Evolutionary conservation across 2,329 filamentous ascomycete species (phyloP).

Genomic region (Epichloe baconii): DNA sequence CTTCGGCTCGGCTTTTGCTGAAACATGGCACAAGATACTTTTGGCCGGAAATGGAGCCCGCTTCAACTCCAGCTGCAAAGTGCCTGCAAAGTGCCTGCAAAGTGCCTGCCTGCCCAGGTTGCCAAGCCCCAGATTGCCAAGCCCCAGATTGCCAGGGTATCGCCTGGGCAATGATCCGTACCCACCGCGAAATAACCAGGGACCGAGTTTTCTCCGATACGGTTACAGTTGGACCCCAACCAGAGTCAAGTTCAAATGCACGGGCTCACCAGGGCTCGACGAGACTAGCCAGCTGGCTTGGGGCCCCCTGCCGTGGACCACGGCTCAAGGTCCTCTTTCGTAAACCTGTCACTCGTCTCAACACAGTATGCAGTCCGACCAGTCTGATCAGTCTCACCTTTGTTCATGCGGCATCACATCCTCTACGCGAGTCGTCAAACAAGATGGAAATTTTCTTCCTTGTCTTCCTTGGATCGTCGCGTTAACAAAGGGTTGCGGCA

Average conservation of each 20-base stretch:
- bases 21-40: too few relatives aligned
- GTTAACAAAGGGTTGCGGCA: not conserved
- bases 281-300: not conserved
- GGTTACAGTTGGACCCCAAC: not conserved
- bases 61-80: too few relatives aligned
- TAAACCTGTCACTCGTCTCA: not conserved
- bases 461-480: not conserved
- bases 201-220: constrained; percentile 1
- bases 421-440: not conserved
- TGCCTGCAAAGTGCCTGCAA: too few relatives aligned
- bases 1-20: not conserved
- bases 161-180: too few relatives aligned
- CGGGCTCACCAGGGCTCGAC: not conserved
- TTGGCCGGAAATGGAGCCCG: not conserved
- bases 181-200: not conserved
- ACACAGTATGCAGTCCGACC: not conserved
- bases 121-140: too few relatives aligned
- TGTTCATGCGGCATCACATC: not conserved
- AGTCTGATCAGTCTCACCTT: not conserved
- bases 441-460: constrained; percentile 1
- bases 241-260: not conserved
- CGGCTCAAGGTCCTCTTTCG: not conserved
- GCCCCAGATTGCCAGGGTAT: too few relatives aligned
- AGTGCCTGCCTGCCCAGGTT: too few relatives aligned
- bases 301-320: not conserved